phyloP scores from a whole-genome alignment of 2,329 filamentous ascomycete species.

The Arthrinium phaeospermum region DNA sequence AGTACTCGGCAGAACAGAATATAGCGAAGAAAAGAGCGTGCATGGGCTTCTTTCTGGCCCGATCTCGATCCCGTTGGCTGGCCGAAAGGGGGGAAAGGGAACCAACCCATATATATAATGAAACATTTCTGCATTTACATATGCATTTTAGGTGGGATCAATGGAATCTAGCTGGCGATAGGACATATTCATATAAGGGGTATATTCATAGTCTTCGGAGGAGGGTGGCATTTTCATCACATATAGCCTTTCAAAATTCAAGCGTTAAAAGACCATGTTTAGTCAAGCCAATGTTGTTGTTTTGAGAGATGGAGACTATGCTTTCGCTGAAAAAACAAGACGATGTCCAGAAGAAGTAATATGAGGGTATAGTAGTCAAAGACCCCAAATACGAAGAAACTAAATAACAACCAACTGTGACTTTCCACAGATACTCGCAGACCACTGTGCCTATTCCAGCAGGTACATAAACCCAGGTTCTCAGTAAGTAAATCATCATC shows the following conservation, averaged over 20 bases:
- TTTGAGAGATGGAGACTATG: not conserved
- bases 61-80: not conserved
- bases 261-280: too few relatives aligned
- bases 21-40: not conserved
- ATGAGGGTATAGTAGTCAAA: constrained; percentile 3
- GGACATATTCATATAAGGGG: not conserved
- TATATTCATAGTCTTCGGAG: not conserved
- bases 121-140: constrained; percentile 26
- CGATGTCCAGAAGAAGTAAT: not conserved
- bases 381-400: not conserved
- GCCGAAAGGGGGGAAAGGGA: too few relatives aligned
- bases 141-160: not conserved
- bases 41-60: not conserved
- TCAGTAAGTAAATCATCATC: not conserved
- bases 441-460: not conserved
- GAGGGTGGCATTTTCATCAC: constrained; percentile 3
- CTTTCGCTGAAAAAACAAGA: not conserved
- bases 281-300: not conserved
- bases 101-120: not conserved
- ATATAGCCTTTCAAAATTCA: not conserved
- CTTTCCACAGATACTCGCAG: not conserved
- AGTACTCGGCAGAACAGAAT: not conserved
- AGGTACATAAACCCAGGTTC: not conserved
- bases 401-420: not conserved
- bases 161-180: not conserved